A percentile compares a stretch with the other conserved stretches of the same genome.
These are phyloP conservation scores for Daldinia childiae DNA, from an alignment of 495 filamentous ascomycete genomes.

Conservation along the genomic window DNA sequence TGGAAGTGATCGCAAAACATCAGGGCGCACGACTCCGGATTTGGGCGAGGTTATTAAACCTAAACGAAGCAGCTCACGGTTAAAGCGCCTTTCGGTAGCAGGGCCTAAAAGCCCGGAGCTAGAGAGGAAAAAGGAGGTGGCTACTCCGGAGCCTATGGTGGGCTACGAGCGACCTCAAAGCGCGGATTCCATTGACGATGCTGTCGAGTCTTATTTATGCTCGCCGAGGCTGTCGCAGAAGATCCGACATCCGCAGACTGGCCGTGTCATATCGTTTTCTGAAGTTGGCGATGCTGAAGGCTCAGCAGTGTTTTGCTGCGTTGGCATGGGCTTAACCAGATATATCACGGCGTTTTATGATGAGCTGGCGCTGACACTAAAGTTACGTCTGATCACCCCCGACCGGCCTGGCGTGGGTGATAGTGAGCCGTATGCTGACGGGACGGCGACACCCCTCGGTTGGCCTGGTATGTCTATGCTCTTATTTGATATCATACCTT, in stretches of 20 bases:
- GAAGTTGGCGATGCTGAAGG: conserved; percentile 95
- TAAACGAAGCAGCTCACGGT: conserved; percentile 59
- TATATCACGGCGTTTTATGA: conserved; percentile 98
- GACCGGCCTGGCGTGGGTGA: conserved; percentile 95
- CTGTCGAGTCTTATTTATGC: conserved; percentile 84
- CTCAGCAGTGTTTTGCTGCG: conserved; percentile 93
- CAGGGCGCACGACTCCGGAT: conserved; percentile 56
- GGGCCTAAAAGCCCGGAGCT: conserved; percentile 51
- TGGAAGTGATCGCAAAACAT: conserved; percentile 53
- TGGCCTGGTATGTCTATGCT: conserved; percentile 80
- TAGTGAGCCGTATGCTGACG: conserved; percentile 83
- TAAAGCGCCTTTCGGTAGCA: conserved; percentile 57
- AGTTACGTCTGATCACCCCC: conserved; percentile 88
- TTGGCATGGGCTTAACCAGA: conserved; percentile 96
- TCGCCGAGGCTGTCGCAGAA: conserved; percentile 87
- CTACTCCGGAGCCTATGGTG: conserved; percentile 46
- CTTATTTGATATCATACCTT: conserved; percentile 2
- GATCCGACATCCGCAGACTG: conserved; percentile 83
- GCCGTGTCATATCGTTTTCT: conserved; percentile 91
- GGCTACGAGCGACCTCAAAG: conserved; percentile 73
- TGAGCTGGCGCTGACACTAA: conserved; percentile 88
- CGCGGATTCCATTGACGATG: conserved; percentile 87
- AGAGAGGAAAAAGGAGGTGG: conserved; percentile 45
- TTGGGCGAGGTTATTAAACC: conserved; percentile 47
- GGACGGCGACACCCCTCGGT: conserved; percentile 82